Percentiles rank a stretch among this genome's conserved stretches.
Evolutionary conservation across 768 basidiomycete genomes (phyloP).

Genomic region (Trametes coccinea): DNA sequence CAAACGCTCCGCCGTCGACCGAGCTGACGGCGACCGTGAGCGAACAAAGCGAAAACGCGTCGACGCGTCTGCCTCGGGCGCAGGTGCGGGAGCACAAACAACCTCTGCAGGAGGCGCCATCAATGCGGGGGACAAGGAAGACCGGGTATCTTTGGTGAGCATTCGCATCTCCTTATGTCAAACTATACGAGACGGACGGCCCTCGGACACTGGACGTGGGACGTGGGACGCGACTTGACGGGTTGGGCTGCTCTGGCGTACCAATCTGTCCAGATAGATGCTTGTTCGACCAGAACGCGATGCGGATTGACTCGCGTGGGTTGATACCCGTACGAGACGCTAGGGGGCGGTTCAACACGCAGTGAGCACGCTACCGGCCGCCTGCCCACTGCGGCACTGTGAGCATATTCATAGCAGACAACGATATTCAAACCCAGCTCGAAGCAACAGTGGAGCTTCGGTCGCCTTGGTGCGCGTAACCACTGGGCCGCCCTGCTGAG

Average conservation of each 20-base stretch:
- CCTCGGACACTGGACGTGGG: not conserved
- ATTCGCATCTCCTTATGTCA: not conserved
- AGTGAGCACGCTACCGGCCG: no score
- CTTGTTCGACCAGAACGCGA: not conserved
- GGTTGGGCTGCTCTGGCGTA: not conserved
- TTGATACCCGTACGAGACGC: not conserved
- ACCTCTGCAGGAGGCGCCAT: constrained; percentile 11
- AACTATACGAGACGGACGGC: not conserved
- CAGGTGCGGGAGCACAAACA: constrained; percentile 23
- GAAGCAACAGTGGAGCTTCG: not conserved
- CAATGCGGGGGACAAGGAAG: constrained; percentile 23
- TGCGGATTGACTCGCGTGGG: not conserved
- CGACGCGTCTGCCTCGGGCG: constrained; percentile 40
- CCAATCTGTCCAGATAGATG: constrained; percentile 7
- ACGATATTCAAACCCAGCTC: not conserved
- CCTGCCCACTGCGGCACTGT: not conserved
- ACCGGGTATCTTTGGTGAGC: constrained; percentile 27
- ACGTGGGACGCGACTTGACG: constrained; percentile 4
- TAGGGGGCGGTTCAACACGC: no score
- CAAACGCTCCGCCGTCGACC: constrained; percentile 68
- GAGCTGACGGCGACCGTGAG: constrained; percentile 66
- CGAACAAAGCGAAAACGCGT: constrained; percentile 72
- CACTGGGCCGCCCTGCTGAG: not conserved
- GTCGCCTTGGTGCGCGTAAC: constrained; percentile 16
- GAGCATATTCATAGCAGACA: not conserved